phyloP scores from a whole-genome alignment of 192 early-diverging fungal species.

The Gonapodya prolifera region DNA sequence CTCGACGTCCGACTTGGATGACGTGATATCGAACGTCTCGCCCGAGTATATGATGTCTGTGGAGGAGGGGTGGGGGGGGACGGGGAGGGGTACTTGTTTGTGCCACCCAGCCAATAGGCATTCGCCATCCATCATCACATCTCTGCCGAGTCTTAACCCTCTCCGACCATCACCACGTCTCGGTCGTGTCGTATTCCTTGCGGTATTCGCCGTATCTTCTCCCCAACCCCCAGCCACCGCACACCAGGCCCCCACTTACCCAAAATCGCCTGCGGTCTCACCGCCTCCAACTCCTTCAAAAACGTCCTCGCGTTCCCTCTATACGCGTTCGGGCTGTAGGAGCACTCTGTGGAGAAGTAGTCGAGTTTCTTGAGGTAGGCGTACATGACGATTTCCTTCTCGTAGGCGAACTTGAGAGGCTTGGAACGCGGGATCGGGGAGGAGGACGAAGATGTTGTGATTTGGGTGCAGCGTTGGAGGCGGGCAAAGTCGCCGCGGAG shows the following conservation, averaged over 20 bases:
- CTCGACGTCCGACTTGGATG: not conserved
- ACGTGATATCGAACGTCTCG: constrained; percentile 51
- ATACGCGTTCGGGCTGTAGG: constrained; percentile 94
- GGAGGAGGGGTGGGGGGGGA: not conserved
- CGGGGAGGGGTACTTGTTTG: not conserved
- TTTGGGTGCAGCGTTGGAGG: constrained; percentile 82
- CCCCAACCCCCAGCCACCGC: not conserved
- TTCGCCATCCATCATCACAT: no score
- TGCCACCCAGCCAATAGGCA: no score
- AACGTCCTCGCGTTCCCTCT: constrained; percentile 89
- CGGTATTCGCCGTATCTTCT: not conserved
- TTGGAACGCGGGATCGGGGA: constrained; percentile 74
- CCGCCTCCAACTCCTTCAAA: constrained; percentile 86
- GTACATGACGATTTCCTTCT: constrained; percentile 99
- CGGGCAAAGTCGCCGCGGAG: constrained; percentile 88
- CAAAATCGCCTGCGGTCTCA: constrained; percentile 78
- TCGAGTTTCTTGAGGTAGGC: constrained; percentile 94
- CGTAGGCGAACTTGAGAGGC: constrained; percentile 98
- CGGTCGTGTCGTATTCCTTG: not conserved
- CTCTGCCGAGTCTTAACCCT: no score
- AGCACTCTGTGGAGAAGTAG: constrained; percentile 98
- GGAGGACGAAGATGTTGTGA: constrained; percentile 61
- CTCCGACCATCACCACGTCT: no score
- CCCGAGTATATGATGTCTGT: constrained; percentile 90
- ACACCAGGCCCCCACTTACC: constrained; percentile 30